These are phyloP conservation scores for Cladosporium cucumerinum DNA, from an alignment of 2,329 filamentous ascomycete genomes.

Conservation along the genomic window DNA sequence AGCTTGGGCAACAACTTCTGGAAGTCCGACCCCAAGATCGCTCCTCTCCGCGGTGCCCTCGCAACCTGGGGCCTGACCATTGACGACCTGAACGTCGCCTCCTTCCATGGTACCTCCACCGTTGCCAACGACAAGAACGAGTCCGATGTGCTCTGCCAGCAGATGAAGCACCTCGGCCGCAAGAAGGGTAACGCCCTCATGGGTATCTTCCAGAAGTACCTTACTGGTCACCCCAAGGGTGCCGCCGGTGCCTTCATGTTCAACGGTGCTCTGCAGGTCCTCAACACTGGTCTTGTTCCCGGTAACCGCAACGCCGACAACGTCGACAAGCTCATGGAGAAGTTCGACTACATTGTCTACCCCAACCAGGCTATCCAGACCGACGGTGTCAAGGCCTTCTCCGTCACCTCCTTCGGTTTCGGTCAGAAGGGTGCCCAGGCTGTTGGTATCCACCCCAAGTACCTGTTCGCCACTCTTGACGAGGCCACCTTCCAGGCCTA, in stretches of 20 bases:
- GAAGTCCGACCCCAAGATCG: constrained; percentile 91
- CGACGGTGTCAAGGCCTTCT: constrained; percentile 97
- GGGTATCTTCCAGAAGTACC: constrained; percentile 98
- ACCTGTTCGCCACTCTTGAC: constrained; percentile 92
- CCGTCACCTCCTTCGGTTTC: constrained; percentile 97
- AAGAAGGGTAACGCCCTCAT: constrained; percentile 94
- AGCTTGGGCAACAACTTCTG: constrained; percentile 98
- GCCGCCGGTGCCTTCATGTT: constrained; percentile 99
- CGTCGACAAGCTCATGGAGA: constrained; percentile 91
- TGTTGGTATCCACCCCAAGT: constrained; percentile 94
- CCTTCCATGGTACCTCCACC: constrained; percentile 98
- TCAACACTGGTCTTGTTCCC: constrained; percentile 90
- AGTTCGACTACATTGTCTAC: constrained; percentile 97
- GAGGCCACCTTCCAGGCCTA: constrained; percentile 78
- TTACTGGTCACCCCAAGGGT: constrained; percentile 98
- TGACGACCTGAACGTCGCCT: constrained; percentile 90
- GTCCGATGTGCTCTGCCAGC: constrained; percentile 93
- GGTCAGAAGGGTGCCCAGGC: constrained; percentile 98
- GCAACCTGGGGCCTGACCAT: constrained; percentile 98
- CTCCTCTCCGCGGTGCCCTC: constrained; percentile 89
- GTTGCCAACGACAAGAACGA: constrained; percentile 99
- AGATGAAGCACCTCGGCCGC: constrained; percentile 89
- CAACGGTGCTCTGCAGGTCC: constrained; percentile 93
- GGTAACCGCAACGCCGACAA: constrained; percentile 99
- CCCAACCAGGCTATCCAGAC: constrained; percentile 94